Evolutionary conservation across 2,329 filamentous ascomycete genomes (phyloP), one percentile per base, ranked within the genome.

Genomic region (Macrophomina tecta): DNA sequence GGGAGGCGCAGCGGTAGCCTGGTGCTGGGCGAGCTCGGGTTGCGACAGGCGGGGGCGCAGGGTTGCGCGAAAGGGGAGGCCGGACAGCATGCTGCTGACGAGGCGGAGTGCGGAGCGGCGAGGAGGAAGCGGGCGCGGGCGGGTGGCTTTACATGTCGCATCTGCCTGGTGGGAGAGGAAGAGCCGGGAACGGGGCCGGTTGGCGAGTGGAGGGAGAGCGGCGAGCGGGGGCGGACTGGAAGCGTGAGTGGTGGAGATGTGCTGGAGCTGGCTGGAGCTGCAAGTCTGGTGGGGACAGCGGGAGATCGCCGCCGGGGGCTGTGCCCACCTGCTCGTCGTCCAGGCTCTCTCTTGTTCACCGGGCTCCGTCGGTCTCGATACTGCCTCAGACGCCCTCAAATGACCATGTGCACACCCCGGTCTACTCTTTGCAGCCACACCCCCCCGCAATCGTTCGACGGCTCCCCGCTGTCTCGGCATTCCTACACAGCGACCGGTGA

Each of bases 111-210:
- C 4, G 18, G 38, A 14, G 45, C 45, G 16, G 58, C 32, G 42
- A 34, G 55, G 58, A 36, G 45, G 58, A 32, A 49, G 42, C 58
- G 58, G 58, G 30, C n/a, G 30, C 42, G 58, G 56, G n/a, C 58
- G 58, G 58, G n/a, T 62, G 58, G 56, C 16, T 62, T 62, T 62
- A 62, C 58, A 62, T 62, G 58, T 51, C 58, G 58, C 45, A 49
- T 62, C 11, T 62, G 58, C 58, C 45, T n/a, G 58, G 36, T 38
- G 36, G 2, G 36, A 7, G 36, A 14, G 58, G 9, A 45, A 2
- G 42, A 28, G 34, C 30, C 45, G 38, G 16, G 45, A 30, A 38
- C 32, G 30, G 45, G 42, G 45, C 58, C 49, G 58, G 58, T 62
- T 62, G 58, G 58, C 11, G 58, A n/a, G 42, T 18, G 58, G 18